Conservation (phyloP, 345 rosid genomes). For the Aquilaria malaccensis region DNA sequence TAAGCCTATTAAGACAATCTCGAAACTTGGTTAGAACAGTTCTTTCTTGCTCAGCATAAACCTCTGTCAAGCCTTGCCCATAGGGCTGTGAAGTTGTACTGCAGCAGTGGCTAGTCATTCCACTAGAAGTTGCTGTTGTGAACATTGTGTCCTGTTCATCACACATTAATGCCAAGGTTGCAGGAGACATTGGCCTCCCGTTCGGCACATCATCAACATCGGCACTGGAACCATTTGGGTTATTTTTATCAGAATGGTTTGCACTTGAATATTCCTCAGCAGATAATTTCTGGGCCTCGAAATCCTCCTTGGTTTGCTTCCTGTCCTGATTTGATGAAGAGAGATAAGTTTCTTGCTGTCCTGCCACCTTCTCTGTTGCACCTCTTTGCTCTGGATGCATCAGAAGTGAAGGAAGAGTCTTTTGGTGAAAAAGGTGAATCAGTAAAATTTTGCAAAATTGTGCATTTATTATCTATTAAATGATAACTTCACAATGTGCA, state of each 20-base stretch:
- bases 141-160: slow-evolving; percentile 81
- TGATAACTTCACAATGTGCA: no score
- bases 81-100: slow-evolving; percentile 37
- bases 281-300: slow-evolving; percentile 27
- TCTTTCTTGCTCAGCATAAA: slow-evolving; percentile 72
- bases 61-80: slow-evolving; percentile 51
- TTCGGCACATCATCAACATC: slow-evolving; percentile 49
- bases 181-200: slow-evolving; percentile 82
- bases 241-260: slow-evolving; percentile 42
- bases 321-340: slow-evolving; percentile 46
- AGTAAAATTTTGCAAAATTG: no score
- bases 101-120: slow-evolving; percentile 37
- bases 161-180: slow-evolving; percentile 91
- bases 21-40: slow-evolving; percentile 56
- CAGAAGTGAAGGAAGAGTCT: neutral
- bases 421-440: no score
- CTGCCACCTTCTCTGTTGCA: slow-evolving; percentile 35
- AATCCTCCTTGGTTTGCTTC: slow-evolving; percentile 32
- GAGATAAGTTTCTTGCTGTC: slow-evolving; percentile 34
- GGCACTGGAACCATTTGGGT: slow-evolving; percentile 31
- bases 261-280: slow-evolving; percentile 46
- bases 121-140: slow-evolving; percentile 51
- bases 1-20: slow-evolving; percentile 73
- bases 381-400: slow-evolving; percentile 38
- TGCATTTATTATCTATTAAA: no score